These are phyloP conservation scores for Arabidopsis suecica DNA, from an alignment of 345 rosid species.

Conservation along the genomic window DNA sequence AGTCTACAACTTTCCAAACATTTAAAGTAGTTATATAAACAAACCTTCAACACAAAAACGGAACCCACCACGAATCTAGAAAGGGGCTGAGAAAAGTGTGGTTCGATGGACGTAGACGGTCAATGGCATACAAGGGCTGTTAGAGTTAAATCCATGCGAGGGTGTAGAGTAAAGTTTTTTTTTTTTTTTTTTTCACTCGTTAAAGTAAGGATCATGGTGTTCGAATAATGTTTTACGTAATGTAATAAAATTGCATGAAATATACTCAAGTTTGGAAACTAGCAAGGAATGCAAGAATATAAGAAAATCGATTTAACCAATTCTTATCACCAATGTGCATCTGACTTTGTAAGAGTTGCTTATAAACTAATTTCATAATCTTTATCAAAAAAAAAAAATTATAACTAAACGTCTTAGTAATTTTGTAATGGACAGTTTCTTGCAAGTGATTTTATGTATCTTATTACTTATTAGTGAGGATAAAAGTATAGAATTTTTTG, in stretches of 20 bases:
- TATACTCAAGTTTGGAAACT: not conserved
- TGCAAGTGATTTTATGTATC: too few relatives aligned
- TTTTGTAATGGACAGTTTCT: too few relatives aligned
- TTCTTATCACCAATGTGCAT: not conserved
- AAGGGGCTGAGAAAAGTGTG: too few relatives aligned
- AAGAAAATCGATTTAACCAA: not conserved
- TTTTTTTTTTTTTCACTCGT: not conserved
- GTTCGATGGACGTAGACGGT: not conserved
- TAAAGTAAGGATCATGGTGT: not conserved
- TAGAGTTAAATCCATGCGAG: not conserved
- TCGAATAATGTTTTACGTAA: not conserved
- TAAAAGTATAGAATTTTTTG: too few relatives aligned
- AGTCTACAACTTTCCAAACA: too few relatives aligned
- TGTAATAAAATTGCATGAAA: not conserved
- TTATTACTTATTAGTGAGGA: too few relatives aligned
- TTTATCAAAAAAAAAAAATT: too few relatives aligned
- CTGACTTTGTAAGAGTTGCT: not conserved
- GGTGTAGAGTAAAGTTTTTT: not conserved
- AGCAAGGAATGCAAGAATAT: not conserved
- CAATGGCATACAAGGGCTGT: not conserved
- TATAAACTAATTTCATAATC: not conserved
- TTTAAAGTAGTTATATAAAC: too few relatives aligned
- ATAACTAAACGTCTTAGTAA: too few relatives aligned
- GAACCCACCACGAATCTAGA: too few relatives aligned
- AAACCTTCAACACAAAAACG: too few relatives aligned